Conservation (phyloP, 371 early-diverging fungal genomes). For the Batrachochytrium dendrobatidis region DNA sequence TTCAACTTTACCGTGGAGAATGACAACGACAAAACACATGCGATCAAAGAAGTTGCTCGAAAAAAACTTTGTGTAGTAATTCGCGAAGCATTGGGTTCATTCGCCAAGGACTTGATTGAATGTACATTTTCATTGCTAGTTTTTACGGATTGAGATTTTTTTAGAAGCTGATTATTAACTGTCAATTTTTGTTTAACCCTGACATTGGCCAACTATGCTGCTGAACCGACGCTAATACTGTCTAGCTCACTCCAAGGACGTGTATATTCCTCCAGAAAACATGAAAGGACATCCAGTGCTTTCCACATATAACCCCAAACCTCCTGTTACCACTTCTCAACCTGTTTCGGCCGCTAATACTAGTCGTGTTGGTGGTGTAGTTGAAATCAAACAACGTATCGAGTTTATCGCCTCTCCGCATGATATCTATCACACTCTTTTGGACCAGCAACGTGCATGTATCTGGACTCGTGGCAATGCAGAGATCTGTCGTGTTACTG, state of each 20-base stretch:
- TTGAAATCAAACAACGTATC: constrained; percentile 60
- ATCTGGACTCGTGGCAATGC: constrained; percentile 68
- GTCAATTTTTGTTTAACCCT: not conserved
- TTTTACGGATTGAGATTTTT: not conserved
- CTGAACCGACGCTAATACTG: not conserved
- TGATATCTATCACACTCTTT: constrained; percentile 72
- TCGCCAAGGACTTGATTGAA: constrained; percentile 69
- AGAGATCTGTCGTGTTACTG: constrained; percentile 45
- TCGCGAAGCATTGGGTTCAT: constrained; percentile 52
- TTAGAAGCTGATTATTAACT: not conserved
- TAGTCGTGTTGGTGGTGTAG: constrained; percentile 48
- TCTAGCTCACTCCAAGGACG: constrained; percentile 68
- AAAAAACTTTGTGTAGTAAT: constrained; percentile 57
- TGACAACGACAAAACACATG: constrained; percentile 50
- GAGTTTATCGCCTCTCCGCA: constrained; percentile 85
- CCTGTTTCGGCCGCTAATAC: constrained; percentile 8
- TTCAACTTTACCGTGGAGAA: constrained; percentile 66
- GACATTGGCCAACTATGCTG: not conserved
- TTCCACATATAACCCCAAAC: constrained; percentile 31
- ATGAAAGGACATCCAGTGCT: constrained; percentile 44
- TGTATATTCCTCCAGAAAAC: constrained; percentile 63
- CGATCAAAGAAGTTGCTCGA: constrained; percentile 64
- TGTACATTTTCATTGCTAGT: constrained; percentile 40
- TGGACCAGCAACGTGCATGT: constrained; percentile 63
- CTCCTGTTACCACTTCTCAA: constrained; percentile 24